phyloP scores from a whole-genome alignment of 2,329 filamentous ascomycete genomes.

The Elsinoe ampelina region DNA sequence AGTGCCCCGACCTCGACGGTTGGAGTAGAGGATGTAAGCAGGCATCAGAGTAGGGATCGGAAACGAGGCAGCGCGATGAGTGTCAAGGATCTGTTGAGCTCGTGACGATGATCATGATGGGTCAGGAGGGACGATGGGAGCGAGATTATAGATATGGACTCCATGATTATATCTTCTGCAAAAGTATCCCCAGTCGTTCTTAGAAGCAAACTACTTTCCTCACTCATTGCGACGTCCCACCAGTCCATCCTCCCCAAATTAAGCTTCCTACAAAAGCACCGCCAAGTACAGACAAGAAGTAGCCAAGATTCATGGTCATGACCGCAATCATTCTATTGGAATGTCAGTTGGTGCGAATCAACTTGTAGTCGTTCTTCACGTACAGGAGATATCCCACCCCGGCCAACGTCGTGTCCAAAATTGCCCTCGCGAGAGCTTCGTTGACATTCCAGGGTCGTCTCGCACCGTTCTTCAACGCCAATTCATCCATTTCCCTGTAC shows the following conservation, averaged over 20 bases:
- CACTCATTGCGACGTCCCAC: too few species aligned
- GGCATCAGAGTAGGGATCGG: slow-evolving; percentile 17
- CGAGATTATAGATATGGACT: neutral
- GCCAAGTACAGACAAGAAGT: slow-evolving; percentile 69
- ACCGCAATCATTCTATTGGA: slow-evolving; percentile 74
- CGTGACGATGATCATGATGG: slow-evolving; percentile 18
- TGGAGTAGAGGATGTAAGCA: slow-evolving; percentile 13
- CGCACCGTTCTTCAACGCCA: neutral
- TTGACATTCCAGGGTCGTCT: slow-evolving; percentile 42
- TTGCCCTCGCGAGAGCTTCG: slow-evolving; percentile 58
- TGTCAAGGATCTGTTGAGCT: slow-evolving; percentile 37
- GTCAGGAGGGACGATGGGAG: neutral
- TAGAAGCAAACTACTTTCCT: too few species aligned
- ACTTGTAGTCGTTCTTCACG: too few species aligned
- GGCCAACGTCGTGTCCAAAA: slow-evolving; percentile 59
- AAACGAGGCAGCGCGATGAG: slow-evolving; percentile 34
- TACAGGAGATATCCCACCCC: slow-evolving; percentile 79
- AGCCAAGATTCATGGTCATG: slow-evolving; percentile 85
- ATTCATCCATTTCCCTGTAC: neutral
- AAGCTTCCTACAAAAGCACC: slow-evolving; percentile 70
- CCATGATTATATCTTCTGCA: neutral
- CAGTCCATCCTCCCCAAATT: too few species aligned
- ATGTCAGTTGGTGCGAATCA: too few species aligned
- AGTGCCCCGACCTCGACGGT: slow-evolving; percentile 11
- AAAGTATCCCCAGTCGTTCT: too few species aligned